Conservation (phyloP, 2,329 filamentous ascomycete genomes). For the Colletotrichum horii region DNA sequence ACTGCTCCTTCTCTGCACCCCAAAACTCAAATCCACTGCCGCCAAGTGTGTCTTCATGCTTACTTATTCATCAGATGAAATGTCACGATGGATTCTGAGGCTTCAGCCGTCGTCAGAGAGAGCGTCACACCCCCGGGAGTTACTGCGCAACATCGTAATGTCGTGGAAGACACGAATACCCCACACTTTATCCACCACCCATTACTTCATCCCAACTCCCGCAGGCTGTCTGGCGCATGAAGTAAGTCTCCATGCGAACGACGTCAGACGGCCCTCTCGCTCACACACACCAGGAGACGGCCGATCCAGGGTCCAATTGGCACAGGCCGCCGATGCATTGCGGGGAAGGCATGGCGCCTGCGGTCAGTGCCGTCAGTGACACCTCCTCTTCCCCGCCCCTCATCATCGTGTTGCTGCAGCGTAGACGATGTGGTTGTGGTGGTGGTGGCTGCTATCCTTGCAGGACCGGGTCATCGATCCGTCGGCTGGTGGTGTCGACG, state of each 20-base stretch:
- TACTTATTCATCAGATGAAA: neutral
- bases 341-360: neutral
- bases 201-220: neutral
- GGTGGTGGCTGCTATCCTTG: neutral
- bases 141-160: neutral
- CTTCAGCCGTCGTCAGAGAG: neutral
- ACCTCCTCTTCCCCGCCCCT: neutral
- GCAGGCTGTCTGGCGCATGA: neutral
- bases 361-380: neutral
- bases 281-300: neutral
- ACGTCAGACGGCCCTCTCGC: constrained; percentile 1
- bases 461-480: neutral
- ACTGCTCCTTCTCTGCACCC: neutral
- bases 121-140: neutral
- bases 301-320: neutral
- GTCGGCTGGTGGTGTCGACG: neutral
- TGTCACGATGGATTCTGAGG: neutral
- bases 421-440: neutral
- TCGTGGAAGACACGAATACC: neutral
- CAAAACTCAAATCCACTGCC: neutral
- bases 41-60: neutral
- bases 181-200: neutral
- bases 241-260: neutral
- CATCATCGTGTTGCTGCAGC: neutral
- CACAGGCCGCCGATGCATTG: neutral